Conservation (phyloP, 495 filamentous ascomycete genomes). For the Tetracladium setigerum region DNA sequence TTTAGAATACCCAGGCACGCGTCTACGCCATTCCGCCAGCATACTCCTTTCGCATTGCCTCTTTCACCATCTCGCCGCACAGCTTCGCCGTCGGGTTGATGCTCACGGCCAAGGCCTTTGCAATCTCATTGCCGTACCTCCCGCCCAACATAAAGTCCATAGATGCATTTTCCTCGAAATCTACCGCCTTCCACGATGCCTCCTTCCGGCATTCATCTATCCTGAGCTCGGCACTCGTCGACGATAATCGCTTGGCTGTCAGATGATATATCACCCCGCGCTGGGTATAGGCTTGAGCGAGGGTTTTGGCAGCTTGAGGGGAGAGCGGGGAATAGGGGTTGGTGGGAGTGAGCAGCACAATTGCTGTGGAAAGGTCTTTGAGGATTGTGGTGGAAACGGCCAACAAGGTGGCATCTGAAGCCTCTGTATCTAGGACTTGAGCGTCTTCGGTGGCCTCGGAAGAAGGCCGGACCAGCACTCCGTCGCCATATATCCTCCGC, state of each 20-base stretch:
- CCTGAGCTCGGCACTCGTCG: conserved; percentile 9
- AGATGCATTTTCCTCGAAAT: conserved; percentile 66
- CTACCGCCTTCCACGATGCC: conserved; percentile 35
- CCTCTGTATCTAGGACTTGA: neutral
- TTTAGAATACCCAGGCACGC: too few relatives aligned
- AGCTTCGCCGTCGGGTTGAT: conserved; percentile 86
- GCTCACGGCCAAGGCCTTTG: conserved; percentile 65
- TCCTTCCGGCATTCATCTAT: conserved; percentile 28
- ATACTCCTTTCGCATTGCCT: conserved; percentile 72
- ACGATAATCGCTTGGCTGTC: conserved; percentile 39
- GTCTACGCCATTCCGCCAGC: too few relatives aligned
- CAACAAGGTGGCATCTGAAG: conserved; percentile 7
- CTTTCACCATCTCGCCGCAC: conserved; percentile 79
- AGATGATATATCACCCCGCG: conserved; percentile 63
- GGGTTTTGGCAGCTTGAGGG: conserved; percentile 47
- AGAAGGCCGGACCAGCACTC: conserved; percentile 22
- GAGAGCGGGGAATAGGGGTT: conserved; percentile 37
- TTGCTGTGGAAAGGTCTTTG: conserved; percentile 57
- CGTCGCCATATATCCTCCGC: conserved; percentile 50
- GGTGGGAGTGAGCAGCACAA: conserved; percentile 48
- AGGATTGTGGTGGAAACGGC: conserved; percentile 37
- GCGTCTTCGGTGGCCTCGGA: conserved; percentile 3
- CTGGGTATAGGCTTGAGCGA: conserved; percentile 70
- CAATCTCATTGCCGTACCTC: conserved; percentile 70
- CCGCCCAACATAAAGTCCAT: conserved; percentile 69